Evolutionary conservation across 495 filamentous ascomycete genomes (phyloP).

Genomic region (Cladorrhinum samala): DNA sequence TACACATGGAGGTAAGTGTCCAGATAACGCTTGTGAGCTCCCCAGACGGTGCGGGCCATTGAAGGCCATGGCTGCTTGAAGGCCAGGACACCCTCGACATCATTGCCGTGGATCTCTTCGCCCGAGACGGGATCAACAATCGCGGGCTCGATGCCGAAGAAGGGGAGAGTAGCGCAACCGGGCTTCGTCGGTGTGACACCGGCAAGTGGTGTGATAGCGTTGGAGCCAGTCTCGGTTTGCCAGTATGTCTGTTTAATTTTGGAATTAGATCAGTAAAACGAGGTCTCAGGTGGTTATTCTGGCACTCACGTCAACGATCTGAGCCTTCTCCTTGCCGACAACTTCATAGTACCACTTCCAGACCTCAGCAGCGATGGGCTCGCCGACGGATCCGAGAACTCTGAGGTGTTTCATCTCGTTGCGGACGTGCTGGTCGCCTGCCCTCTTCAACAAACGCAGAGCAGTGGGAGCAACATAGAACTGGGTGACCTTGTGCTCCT

Average conservation of each 20-base stretch:
- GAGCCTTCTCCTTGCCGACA: conserved; percentile 88
- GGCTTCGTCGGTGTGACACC: conserved; percentile 76
- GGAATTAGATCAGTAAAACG: too few species aligned
- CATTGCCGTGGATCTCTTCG: conserved; percentile 89
- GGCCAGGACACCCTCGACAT: conserved; percentile 94
- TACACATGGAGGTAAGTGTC: conserved; percentile 98
- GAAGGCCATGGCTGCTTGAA: conserved; percentile 99
- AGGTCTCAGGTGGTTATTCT: too few species aligned
- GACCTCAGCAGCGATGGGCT: conserved; percentile 96
- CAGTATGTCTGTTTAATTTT: conserved; percentile 94
- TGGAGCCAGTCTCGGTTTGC: conserved; percentile 98
- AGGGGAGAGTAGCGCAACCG: conserved; percentile 70
- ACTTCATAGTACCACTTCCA: conserved; percentile 99
- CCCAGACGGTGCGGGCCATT: conserved; percentile 98
- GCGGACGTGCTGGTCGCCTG: conserved; percentile 86
- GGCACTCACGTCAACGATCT: conserved; percentile 86
- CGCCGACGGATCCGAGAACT: conserved; percentile 92
- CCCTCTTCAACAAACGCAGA: conserved; percentile 85
- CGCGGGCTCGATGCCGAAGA: conserved; percentile 97
- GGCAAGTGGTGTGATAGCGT: conserved; percentile 75
- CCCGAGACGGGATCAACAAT: conserved; percentile 97
- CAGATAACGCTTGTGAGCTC: conserved; percentile 96
- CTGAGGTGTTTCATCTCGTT: conserved; percentile 82
- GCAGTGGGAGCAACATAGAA: conserved; percentile 99
- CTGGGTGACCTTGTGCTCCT: conserved; percentile 89